Evolutionary conservation across 2,329 filamentous ascomycete species (phyloP).

Genomic region (Epichloe elymi): DNA sequence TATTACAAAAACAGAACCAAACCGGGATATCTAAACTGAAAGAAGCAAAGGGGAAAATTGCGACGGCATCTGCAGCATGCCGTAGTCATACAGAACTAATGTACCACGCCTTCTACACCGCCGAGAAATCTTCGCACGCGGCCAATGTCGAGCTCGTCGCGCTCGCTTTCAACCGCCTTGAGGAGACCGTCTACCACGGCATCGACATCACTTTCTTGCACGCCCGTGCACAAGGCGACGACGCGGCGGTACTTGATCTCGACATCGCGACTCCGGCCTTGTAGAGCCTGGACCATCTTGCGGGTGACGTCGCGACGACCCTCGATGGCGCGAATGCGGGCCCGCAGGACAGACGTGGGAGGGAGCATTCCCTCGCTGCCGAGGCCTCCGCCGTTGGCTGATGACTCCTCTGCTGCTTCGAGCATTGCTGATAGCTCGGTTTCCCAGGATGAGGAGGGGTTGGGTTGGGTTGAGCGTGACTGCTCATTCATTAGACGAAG

Average conservation of each 20-base stretch:
- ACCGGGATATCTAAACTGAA: neutral
- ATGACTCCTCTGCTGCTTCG: slow-evolving; percentile 27
- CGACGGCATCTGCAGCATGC: neutral
- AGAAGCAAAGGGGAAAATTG: neutral
- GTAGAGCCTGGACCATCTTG: slow-evolving; percentile 55
- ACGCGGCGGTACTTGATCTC: slow-evolving; percentile 82
- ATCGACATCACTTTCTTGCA: slow-evolving; percentile 68
- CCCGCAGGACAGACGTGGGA: slow-evolving; percentile 45
- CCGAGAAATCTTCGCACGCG: slow-evolving; percentile 68
- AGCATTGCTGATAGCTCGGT: slow-evolving; percentile 37
- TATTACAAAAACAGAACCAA: neutral
- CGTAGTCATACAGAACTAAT: slow-evolving; percentile 17
- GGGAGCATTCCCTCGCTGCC: slow-evolving; percentile 36
- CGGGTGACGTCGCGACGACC: slow-evolving; percentile 54
- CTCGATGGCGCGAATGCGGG: slow-evolving; percentile 57
- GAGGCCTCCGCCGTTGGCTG: slow-evolving; percentile 21
- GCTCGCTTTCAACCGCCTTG: slow-evolving; percentile 81
- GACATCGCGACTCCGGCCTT: slow-evolving; percentile 68
- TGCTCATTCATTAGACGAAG: slow-evolving; percentile 31
- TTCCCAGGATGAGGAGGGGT: slow-evolving; percentile 38
- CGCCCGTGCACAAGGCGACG: slow-evolving; percentile 73
- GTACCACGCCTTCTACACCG: slow-evolving; percentile 55
- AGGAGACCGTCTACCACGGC: slow-evolving; percentile 65
- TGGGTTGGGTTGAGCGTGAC: slow-evolving; percentile 27
- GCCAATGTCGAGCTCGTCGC: slow-evolving; percentile 59